A percentile compares a stretch with the other conserved stretches of the same genome.
Evolutionary conservation across 2,329 filamentous ascomycete species (phyloP).

Genomic region (Colletotrichum lini): DNA sequence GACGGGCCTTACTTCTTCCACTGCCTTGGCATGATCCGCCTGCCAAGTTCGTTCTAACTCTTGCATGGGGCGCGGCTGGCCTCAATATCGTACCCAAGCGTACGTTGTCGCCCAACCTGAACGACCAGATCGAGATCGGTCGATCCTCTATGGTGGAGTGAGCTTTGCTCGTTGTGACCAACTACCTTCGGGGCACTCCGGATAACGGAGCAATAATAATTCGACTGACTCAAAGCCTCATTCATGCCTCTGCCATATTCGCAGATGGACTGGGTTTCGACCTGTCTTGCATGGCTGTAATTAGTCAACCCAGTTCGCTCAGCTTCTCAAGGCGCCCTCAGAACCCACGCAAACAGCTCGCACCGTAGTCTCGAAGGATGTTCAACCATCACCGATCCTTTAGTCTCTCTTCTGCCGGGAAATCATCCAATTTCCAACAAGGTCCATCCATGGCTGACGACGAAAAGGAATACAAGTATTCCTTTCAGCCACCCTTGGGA

Average conservation of each 20-base stretch:
- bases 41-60: constrained; percentile 19
- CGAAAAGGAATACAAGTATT: constrained; percentile 33
- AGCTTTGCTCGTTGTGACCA: neutral
- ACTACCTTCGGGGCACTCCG: neutral
- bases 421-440: constrained; percentile 37
- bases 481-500: constrained; percentile 28
- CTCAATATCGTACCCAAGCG: constrained; percentile 35
- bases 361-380: neutral
- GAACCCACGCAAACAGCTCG: constrained; percentile 8
- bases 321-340: constrained; percentile 20
- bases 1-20: constrained; percentile 10
- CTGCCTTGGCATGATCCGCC: constrained; percentile 23
- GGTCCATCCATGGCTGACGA: constrained; percentile 41
- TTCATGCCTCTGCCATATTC: constrained; percentile 24
- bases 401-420: neutral
- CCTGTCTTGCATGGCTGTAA: constrained; percentile 6
- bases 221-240: constrained; percentile 38
- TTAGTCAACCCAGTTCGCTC: constrained; percentile 4
- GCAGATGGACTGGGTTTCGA: constrained; percentile 14
- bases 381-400: constrained; percentile 10
- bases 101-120: constrained; percentile 34
- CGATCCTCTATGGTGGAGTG: neutral
- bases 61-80: constrained; percentile 31
- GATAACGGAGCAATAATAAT: constrained; percentile 10
- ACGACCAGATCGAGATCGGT: constrained; percentile 33